phyloP scores from a whole-genome alignment of 2,329 filamentous ascomycete genomes.

The Alternaria gansuensis region DNA sequence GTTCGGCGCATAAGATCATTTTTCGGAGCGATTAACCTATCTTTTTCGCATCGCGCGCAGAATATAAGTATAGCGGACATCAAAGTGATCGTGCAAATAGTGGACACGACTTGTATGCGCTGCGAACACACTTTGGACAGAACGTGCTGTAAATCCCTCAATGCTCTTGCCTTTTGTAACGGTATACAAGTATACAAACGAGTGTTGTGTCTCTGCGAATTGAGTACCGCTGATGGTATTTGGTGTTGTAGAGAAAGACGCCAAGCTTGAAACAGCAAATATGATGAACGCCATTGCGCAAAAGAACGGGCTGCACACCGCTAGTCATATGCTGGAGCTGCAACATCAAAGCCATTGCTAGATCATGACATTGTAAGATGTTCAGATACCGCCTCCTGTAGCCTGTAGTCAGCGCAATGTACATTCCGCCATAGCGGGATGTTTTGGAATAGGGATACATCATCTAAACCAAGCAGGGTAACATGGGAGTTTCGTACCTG shows the following conservation, averaged over 20 bases:
- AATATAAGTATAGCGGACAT: neutral
- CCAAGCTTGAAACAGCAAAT: slow-evolving; percentile 3
- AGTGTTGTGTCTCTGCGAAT: neutral
- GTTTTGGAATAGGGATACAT: neutral
- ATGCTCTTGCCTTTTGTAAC: neutral
- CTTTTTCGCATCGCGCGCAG: neutral
- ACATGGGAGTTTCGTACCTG: slow-evolving; percentile 31
- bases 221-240: neutral
- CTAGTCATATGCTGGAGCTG: neutral
- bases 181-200: neutral
- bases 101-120: neutral
- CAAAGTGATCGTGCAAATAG: neutral
- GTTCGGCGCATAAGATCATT: slow-evolving; percentile 1
- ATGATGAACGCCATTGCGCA: neutral
- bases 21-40: neutral
- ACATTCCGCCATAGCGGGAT: too few species aligned
- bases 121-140: neutral
- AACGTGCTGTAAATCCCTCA: neutral
- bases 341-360: neutral
- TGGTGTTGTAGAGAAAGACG: neutral
- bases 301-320: neutral
- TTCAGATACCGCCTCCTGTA: slow-evolving; percentile 22
- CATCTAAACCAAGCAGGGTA: neutral
- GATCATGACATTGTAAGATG: neutral
- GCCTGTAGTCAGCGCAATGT: slow-evolving; percentile 9